phyloP scores from a whole-genome alignment of 2,329 filamentous ascomycete species.

The Diplodia sapinea region DNA sequence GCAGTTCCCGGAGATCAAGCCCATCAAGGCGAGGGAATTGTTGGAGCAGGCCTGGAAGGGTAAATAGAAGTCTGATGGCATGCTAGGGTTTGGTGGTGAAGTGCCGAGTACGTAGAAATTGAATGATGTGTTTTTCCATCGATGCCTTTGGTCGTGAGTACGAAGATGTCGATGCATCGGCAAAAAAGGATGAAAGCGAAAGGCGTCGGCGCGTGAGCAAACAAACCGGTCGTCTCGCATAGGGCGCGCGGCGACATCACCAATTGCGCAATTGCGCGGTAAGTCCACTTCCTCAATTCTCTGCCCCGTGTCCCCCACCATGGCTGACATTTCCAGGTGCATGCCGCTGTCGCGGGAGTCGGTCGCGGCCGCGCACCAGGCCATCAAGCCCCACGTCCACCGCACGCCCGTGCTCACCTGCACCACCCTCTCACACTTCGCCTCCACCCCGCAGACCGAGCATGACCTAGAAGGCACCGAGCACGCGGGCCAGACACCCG shows the following conservation, averaged over 20 bases:
- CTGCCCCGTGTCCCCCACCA: constrained; percentile 35
- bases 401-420: constrained; percentile 83
- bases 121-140: no score
- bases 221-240: not conserved
- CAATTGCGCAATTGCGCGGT: not conserved
- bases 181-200: not conserved
- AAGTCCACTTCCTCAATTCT: not conserved
- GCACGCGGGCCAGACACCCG: constrained; percentile 63
- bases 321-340: constrained; percentile 54
- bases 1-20: constrained; percentile 22
- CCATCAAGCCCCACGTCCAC: constrained; percentile 79
- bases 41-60: constrained; percentile 24
- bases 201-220: not conserved
- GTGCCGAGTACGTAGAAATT: not conserved
- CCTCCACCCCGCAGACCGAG: constrained; percentile 69
- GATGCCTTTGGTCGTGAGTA: no score
- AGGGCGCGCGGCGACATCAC: not conserved
- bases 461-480: constrained; percentile 62
- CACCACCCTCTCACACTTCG: constrained; percentile 73
- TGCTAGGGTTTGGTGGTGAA: not conserved
- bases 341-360: constrained; percentile 74
- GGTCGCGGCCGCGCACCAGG: constrained; percentile 71
- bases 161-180: no score
- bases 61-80: not conserved
- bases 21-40: not conserved